Percentiles rank a stretch among this genome's conserved stretches.
These are phyloP conservation scores for Mortierella sp. DNA, from an alignment of 371 early-diverging fungal species.

Conservation along the genomic window DNA sequence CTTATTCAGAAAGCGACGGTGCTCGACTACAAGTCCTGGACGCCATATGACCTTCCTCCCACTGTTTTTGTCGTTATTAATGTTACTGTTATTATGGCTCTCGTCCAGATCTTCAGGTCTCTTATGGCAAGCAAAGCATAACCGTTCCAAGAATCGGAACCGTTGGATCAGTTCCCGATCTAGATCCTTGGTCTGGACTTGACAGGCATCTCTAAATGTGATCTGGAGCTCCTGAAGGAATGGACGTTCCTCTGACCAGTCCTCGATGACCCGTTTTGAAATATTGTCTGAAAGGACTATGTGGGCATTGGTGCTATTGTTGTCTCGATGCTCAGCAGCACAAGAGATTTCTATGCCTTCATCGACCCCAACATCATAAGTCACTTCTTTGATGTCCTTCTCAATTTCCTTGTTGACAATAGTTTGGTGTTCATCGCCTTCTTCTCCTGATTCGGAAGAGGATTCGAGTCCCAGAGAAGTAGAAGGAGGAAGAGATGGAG, in stretches of 20 bases:
- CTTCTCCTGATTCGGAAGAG: no score
- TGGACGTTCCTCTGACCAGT: slow-evolving; percentile 27
- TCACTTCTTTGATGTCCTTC: background rate
- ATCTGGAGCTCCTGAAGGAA: slow-evolving; percentile 30
- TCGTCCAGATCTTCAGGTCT: slow-evolving; percentile 15
- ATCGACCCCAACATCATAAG: background rate
- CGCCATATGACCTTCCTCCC: slow-evolving; percentile 2
- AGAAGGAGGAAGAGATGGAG: background rate
- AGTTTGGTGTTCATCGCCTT: background rate
- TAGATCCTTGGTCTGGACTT: slow-evolving; percentile 23
- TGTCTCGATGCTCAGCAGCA: background rate
- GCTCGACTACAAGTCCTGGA: slow-evolving; percentile 21
- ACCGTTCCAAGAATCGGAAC: slow-evolving; percentile 33
- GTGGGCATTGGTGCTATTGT: background rate
- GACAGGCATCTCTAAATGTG: slow-evolving; percentile 19
- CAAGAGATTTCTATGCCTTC: background rate
- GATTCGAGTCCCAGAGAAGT: no score
- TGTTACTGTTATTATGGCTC: no score
- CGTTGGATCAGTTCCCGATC: slow-evolving; percentile 36
- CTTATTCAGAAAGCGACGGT: slow-evolving; percentile 15
- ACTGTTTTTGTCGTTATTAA: no score
- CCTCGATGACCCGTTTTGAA: background rate
- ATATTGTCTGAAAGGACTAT: background rate
- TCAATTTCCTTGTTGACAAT: background rate
- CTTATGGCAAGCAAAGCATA: slow-evolving; percentile 19